Evolutionary conservation across 345 rosid genomes (phyloP).

Genomic region (Corchorus capsularis): DNA sequence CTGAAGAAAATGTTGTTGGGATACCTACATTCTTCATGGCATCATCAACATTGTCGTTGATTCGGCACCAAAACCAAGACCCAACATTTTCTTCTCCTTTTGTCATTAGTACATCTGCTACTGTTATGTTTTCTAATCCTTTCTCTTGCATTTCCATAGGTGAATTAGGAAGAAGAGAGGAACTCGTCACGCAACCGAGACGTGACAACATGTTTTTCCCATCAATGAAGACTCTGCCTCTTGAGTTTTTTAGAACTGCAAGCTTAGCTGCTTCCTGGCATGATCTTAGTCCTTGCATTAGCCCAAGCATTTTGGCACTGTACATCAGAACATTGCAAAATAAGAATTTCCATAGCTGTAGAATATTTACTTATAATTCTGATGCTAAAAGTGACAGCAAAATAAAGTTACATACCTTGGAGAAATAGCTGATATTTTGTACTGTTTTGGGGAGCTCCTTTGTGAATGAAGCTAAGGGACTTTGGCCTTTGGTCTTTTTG

Average conservation of each 20-base stretch:
- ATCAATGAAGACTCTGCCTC: constrained; percentile 11
- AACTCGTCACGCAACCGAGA: constrained; percentile 28
- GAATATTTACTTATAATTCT: too few relatives aligned
- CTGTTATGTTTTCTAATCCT: constrained; percentile 78
- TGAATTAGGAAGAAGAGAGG: constrained; percentile 31
- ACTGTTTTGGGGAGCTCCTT: neutral
- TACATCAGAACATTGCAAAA: neutral
- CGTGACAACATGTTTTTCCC: constrained; percentile 32
- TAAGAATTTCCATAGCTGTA: too few relatives aligned
- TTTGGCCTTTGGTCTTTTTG: neutral
- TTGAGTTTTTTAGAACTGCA: constrained; percentile 35
- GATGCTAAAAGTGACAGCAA: too few relatives aligned
- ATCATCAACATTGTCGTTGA: constrained; percentile 66
- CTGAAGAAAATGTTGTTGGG: neutral
- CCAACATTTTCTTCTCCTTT: constrained; percentile 58
- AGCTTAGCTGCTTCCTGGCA: constrained; percentile 41
- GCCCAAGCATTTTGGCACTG: constrained; percentile 44
- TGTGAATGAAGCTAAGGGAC: constrained; percentile 21
- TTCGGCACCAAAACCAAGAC: constrained; percentile 67
- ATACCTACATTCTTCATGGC: constrained; percentile 71
- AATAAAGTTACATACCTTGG: constrained; percentile 16
- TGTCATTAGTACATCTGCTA: constrained; percentile 66
- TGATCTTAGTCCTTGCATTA: constrained; percentile 39
- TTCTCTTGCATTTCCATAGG: constrained; percentile 41
- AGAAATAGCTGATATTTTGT: constrained; percentile 15